A percentile compares a stretch with the other conserved stretches of the same genome.
phyloP scores from a whole-genome alignment of 2,329 filamentous ascomycete species.

The Pyrenochaeta sp. region DNA sequence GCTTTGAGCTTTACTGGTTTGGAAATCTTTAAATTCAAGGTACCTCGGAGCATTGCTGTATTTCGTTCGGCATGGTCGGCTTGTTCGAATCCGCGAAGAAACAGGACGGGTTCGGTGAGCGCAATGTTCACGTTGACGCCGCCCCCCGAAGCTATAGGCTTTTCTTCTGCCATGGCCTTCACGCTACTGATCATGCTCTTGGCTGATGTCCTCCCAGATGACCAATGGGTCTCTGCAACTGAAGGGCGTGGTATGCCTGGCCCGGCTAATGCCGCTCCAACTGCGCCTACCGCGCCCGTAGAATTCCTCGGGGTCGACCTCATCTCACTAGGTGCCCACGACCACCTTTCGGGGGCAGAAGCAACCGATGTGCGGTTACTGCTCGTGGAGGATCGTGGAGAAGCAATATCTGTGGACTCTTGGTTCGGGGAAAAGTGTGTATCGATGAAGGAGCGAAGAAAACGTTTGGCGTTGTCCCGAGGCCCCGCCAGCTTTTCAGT shows the following conservation, averaged over 20 bases:
- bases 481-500: conserved; percentile 61
- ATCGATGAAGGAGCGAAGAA: conserved; percentile 58
- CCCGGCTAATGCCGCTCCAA: conserved; percentile 43
- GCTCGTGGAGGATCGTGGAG: conserved; percentile 39
- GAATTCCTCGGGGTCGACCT: conserved; percentile 51
- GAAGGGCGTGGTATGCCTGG: conserved; percentile 52
- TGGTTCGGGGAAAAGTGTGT: conserved; percentile 37
- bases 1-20: conserved; percentile 95
- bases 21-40: conserved; percentile 79
- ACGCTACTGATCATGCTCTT: conserved; percentile 47
- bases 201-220: conserved; percentile 43
- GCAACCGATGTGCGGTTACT: conserved; percentile 37
- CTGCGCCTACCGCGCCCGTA: conserved; percentile 40
- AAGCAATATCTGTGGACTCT: conserved; percentile 29
- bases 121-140: conserved; percentile 77
- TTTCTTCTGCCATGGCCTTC: conserved; percentile 57
- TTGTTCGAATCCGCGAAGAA: conserved; percentile 80
- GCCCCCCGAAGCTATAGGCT: conserved; percentile 80
- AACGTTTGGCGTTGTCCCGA: conserved; percentile 59
- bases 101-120: conserved; percentile 81
- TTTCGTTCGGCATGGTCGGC: conserved; percentile 69
- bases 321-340: conserved; percentile 45
- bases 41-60: conserved; percentile 86
- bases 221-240: conserved; percentile 51
- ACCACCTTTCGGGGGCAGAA: conserved; percentile 39